Percentiles rank a stretch among this genome's conserved stretches.
phyloP scores from a whole-genome alignment of 1,139 yeast species.

The Saccharomyces hybrid region DNA sequence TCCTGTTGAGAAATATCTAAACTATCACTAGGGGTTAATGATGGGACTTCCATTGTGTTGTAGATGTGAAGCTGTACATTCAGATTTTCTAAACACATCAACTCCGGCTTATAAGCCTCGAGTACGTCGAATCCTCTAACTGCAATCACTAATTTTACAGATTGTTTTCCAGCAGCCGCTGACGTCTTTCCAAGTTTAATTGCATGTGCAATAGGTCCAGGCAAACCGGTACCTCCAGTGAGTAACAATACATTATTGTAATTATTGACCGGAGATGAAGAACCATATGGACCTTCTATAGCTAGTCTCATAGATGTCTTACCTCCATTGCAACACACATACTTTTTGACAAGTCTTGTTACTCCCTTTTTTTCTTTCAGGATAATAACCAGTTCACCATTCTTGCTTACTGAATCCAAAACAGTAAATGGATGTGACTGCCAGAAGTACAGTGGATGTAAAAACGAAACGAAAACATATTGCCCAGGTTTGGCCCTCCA shows the following conservation, averaged over 20 bases:
- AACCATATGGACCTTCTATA: constrained; percentile 63
- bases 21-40: no score
- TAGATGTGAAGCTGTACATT: no score
- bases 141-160: constrained; percentile 1
- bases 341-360: constrained; percentile 33
- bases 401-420: constrained; percentile 3
- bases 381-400: constrained; percentile 37
- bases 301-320: constrained; percentile 33
- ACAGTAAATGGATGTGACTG: no score
- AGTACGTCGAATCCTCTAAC: constrained; percentile 2
- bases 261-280: neutral
- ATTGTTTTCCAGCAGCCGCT: neutral
- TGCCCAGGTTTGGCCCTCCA: constrained; percentile 10
- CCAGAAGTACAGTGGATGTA: no score
- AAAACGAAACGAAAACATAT: constrained; percentile 10
- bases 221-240: constrained; percentile 73
- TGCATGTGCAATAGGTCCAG: constrained; percentile 43
- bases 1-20: no score
- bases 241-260: constrained; percentile 50
- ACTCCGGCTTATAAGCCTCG: neutral
- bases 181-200: no score
- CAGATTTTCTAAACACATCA: no score
- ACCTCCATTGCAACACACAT: constrained; percentile 17
- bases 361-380: constrained; percentile 44
- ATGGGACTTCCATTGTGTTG: no score